Evolutionary conservation across 2,329 filamentous ascomycete genomes (phyloP).

Genomic region (Scopulariopsis brevicaulis): DNA sequence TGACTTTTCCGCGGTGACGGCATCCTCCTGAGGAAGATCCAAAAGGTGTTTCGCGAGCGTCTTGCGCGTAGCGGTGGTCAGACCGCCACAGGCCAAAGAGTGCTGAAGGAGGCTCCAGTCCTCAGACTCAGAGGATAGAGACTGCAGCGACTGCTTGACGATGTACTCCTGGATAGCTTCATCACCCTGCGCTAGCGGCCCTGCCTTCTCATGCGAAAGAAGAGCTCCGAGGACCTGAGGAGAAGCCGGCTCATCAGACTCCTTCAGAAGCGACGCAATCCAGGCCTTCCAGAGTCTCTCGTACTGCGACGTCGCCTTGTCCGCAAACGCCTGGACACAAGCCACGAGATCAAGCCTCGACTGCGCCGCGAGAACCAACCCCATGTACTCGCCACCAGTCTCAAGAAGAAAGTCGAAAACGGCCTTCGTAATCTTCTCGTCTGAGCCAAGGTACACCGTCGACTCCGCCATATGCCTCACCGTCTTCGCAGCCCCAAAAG

Average conservation of each 20-base stretch:
- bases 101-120: slow-evolving; percentile 36
- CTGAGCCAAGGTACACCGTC: neutral
- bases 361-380: slow-evolving; percentile 46
- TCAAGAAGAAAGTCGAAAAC: slow-evolving; percentile 6
- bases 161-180: slow-evolving; percentile 35
- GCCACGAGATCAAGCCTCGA: slow-evolving; percentile 57
- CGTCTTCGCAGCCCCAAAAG: slow-evolving; percentile 39
- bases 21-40: slow-evolving; percentile 16
- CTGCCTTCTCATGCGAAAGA: slow-evolving; percentile 30
- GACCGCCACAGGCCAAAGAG: slow-evolving; percentile 27
- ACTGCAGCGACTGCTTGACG: slow-evolving; percentile 24
- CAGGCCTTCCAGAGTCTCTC: slow-evolving; percentile 31
- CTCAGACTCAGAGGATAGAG: slow-evolving; percentile 18
- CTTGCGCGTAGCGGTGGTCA: slow-evolving; percentile 22
- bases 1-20: slow-evolving; percentile 15
- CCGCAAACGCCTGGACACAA: slow-evolving; percentile 46
- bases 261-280: slow-evolving; percentile 25
- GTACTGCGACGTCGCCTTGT: slow-evolving; percentile 27
- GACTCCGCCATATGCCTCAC: slow-evolving; percentile 14
- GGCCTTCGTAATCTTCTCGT: neutral
- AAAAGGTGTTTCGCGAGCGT: slow-evolving; percentile 23
- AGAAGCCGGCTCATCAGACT: slow-evolving; percentile 15
- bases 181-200: slow-evolving; percentile 24
- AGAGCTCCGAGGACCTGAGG: slow-evolving; percentile 28
- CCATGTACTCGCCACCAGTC: slow-evolving; percentile 9